phyloP scores from a whole-genome alignment of 805 yeast genomes.

The Pichia cephalocereana region DNA sequence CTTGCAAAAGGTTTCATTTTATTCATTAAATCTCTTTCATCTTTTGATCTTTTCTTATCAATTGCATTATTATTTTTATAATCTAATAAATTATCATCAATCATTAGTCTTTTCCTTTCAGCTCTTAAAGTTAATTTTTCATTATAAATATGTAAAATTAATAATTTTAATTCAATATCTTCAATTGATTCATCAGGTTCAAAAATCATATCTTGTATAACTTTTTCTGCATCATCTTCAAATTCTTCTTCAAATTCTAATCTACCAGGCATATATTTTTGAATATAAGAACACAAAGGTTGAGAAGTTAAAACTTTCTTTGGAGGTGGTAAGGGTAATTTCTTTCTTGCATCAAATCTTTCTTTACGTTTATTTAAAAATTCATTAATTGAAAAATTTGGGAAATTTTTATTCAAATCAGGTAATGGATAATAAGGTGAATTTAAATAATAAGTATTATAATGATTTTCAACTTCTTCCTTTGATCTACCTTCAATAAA shows the following conservation, averaged over 20 bases:
- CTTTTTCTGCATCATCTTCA: conserved; percentile 92
- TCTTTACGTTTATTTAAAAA: conserved; percentile 59
- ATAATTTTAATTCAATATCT: conserved; percentile 83
- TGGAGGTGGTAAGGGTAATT: conserved; percentile 74
- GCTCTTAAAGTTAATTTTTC: conserved; percentile 85
- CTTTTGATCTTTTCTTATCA: conserved; percentile 82
- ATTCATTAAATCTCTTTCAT: conserved; percentile 75
- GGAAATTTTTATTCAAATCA: conserved; percentile 64
- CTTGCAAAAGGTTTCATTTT: conserved; percentile 75
- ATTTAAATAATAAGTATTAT: conserved; percentile 59
- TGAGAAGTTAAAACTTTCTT: conserved; percentile 85
- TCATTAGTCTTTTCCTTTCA: conserved; percentile 76
- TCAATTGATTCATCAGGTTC: conserved; percentile 86
- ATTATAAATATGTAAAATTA: conserved; percentile 82
- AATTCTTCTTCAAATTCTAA: conserved; percentile 93
- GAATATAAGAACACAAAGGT: conserved; percentile 94
- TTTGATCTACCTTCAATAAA: conserved; percentile 88
- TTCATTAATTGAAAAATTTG: conserved; percentile 51
- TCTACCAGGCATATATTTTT: conserved; percentile 98
- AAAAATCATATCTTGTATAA: conserved; percentile 90
- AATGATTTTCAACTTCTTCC: conserved; percentile 87
- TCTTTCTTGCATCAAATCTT: conserved; percentile 65
- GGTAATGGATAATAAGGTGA: conserved; percentile 81
- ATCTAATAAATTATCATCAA: conserved; percentile 72
- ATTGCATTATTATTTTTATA: conserved; percentile 71